These are phyloP conservation scores for Penicillium sp. DNA, from an alignment of 2,329 filamentous ascomycete species.

Conservation along the genomic window DNA sequence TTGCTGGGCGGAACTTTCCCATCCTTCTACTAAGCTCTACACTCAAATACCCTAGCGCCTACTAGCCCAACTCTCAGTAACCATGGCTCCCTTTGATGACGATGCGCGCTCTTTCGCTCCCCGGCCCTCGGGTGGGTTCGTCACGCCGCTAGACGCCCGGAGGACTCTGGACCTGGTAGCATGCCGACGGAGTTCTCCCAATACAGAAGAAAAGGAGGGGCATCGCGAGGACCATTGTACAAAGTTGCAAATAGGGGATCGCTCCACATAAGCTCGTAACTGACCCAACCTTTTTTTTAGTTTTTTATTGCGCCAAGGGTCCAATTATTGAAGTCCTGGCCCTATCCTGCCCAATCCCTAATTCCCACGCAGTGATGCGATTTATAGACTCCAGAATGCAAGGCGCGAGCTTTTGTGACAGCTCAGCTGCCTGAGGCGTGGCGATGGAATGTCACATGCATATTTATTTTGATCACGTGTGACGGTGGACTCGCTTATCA, in stretches of 20 bases:
- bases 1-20: conserved; percentile 6
- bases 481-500: neutral
- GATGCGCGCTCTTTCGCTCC: conserved; percentile 16
- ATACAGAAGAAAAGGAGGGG: neutral
- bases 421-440: neutral
- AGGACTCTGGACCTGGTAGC: neutral
- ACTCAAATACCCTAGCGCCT: conserved; percentile 17
- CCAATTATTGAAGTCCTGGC: conserved; percentile 18
- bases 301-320: conserved; percentile 5
- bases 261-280: conserved; percentile 22
- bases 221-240: neutral
- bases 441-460: neutral
- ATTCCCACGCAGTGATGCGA: neutral
- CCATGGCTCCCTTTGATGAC: conserved; percentile 26
- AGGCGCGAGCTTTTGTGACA: conserved; percentile 1
- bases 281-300: conserved; percentile 11
- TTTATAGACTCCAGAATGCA: conserved; percentile 11
- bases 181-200: conserved; percentile 1
- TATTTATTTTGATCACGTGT: neutral
- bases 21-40: conserved; percentile 17
- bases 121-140: conserved; percentile 10
- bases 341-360: conserved; percentile 1
- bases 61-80: conserved; percentile 17
- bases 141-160: neutral
- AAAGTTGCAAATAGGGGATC: conserved; percentile 18